Evolutionary conservation across 768 basidiomycete genomes (phyloP), one percentile per base, ranked within the genome.

Genomic region (Lactifluus pinguis): DNA sequence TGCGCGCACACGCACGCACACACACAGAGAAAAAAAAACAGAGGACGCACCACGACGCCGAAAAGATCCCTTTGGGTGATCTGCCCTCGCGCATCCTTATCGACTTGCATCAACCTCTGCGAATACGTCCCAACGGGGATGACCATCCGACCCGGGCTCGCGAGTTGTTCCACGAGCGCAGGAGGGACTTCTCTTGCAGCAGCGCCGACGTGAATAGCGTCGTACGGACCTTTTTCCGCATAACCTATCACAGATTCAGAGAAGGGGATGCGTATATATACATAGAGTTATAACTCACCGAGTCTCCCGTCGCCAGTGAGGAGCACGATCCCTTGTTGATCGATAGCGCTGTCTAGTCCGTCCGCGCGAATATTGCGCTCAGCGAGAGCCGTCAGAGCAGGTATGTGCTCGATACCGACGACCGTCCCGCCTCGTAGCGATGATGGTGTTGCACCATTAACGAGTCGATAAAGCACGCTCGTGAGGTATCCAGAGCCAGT

Each of bases 151-250:
- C 89, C 89, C 0, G 87, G 87, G 2, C 72, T 70, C 30, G 85
- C 85, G 3, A 93, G 83, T 68, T 95, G 94, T 14, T 88, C 83
- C 32, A 98, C 71, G 1, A 98, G 80, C 0, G 78, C 71, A 21
- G 80, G 71, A 0, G 95, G 94, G 14, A 93, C 73, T 0, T 68
- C 77, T 0, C 90, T 87, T 0, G 95, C 85, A 0, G 95, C 95
- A 0, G 95, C 95, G 4, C 95, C 95, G 41, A 98, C 95, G 66
- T 98, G 95, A 53, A 98, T 97, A 0, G 83, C 86, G 62, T 92
- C 63, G 21, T 66, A 71, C 1, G 71, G 71, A 0, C 65, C 71
- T 34, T 58, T 56, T n/a, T 59, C 62, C 4, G 66, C 54, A 17
- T 60, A 62, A 9, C 70, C 70, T 70, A 41, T 38, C 9, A 38